phyloP scores from a whole-genome alignment of 148 eudicot species.

The Spergularia bocconei region DNA sequence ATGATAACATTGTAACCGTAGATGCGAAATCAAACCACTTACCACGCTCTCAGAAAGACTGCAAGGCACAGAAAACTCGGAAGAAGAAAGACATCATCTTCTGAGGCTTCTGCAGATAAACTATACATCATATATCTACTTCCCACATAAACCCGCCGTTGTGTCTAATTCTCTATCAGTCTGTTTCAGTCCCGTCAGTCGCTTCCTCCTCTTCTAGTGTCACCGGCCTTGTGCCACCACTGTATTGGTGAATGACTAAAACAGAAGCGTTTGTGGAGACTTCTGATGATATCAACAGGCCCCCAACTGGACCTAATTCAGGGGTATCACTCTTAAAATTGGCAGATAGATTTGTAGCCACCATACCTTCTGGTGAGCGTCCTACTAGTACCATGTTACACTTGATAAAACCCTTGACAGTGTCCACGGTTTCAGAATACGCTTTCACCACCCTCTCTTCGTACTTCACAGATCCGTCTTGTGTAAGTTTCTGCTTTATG shows the following conservation, averaged over 20 bases:
- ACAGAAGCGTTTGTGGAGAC: slow-evolving; percentile 56
- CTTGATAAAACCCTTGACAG: slow-evolving; percentile 30
- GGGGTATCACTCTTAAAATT: slow-evolving; percentile 43
- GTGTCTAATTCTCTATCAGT: slow-evolving; percentile 13
- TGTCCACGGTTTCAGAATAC: slow-evolving; percentile 30
- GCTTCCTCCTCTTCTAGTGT: slow-evolving; percentile 29
- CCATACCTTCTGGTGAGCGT: slow-evolving; percentile 51
- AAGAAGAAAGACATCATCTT: neutral
- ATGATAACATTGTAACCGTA: neutral
- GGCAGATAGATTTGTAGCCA: slow-evolving; percentile 29
- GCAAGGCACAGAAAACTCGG: neutral
- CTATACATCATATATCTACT: slow-evolving; percentile 2
- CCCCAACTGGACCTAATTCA: slow-evolving; percentile 62
- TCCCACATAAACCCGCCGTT: neutral
- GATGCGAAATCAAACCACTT: too few relatives aligned
- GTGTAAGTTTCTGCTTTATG: slow-evolving; percentile 26
- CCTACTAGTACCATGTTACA: slow-evolving; percentile 67
- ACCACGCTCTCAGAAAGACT: neutral
- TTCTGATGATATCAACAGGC: slow-evolving; percentile 45
- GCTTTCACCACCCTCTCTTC: slow-evolving; percentile 47
- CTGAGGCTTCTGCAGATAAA: neutral
- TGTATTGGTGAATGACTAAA: slow-evolving; percentile 63
- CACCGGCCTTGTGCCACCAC: slow-evolving; percentile 22
- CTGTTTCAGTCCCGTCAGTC: slow-evolving; percentile 37
- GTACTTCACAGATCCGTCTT: slow-evolving; percentile 40